Evolutionary conservation across 169 alveolate species (phyloP), one percentile per base, ranked within the genome.

Genomic region (Babesia microti): DNA sequence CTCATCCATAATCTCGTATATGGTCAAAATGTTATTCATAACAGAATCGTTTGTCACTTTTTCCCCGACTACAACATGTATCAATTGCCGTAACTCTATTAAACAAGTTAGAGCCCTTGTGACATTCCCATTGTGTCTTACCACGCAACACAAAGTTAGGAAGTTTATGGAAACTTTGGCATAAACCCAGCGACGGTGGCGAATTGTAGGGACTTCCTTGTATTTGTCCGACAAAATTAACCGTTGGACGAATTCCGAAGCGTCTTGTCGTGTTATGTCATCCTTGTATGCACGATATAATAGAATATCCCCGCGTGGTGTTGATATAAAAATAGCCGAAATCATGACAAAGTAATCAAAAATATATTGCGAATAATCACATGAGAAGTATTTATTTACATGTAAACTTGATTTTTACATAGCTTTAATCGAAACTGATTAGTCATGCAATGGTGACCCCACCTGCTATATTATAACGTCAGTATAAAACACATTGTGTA

Each of bases 211-310:
- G 23, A 22, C 17, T 3, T 17, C 17, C 7, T 19, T 28, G 15
- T 32, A 17, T 22, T 32, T 11, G 12, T n/a, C n/a, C n/a, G n/a
- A n/a, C n/a, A n/a, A n/a, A n/a, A 53, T 19, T 21, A 45, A 27
- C 41, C 53, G 51, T 12, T 30, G n/a, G 39, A 58, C 48, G 51
- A 24, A 63, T 18, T 53, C 26, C 9, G 15, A 40, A 0, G 75
- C 75, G 17, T 63, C 75, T 28, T 63, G 51, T 44, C 44, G 44
- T 15, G 58, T 63, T 37, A 28, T 26, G n/a, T 54, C 63, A 4
- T 60, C 75, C 22, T 55, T 23, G 57, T 41, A 63, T 11, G 42
- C 58, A 7, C 69, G 21, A 15, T 27, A 41, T 11, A 44, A 34
- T 42, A 63, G 59, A 40, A 57, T 34, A 26, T 26, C 36, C 1